Conservation (phyloP, 768 basidiomycete species). For the Tephrocybe rancida region DNA sequence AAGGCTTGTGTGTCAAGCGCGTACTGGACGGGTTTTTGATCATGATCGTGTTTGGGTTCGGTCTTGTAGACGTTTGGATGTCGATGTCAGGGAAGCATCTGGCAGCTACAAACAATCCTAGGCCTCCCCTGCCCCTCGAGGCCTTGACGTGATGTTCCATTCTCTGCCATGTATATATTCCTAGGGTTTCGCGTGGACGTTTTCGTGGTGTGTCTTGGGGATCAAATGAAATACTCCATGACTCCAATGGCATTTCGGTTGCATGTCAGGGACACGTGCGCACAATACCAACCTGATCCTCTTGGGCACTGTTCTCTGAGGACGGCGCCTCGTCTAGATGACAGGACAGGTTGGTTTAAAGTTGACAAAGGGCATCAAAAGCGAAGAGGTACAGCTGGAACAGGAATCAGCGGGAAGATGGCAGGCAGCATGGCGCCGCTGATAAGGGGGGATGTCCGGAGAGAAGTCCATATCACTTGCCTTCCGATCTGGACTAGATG, state of each 20-base stretch:
- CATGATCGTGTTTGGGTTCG: neutral
- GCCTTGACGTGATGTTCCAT: constrained; percentile 2
- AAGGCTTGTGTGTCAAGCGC: neutral
- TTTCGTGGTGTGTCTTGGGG: neutral
- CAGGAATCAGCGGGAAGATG: constrained; percentile 4
- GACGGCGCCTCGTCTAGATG: neutral
- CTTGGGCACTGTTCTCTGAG: too few relatives aligned
- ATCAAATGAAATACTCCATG: neutral
- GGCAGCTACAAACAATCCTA: constrained; percentile 8
- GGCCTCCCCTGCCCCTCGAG: neutral
- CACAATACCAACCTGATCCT: neutral
- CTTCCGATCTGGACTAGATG: constrained; percentile 25
- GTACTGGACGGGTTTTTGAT: neutral
- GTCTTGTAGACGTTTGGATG: neutral
- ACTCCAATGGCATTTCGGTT: neutral
- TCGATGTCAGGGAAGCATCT: constrained; percentile 12
- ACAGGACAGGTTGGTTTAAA: constrained; percentile 2
- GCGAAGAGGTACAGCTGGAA: constrained; percentile 4
- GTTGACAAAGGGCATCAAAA: constrained; percentile 14
- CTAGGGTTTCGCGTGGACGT: neutral
- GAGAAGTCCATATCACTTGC: constrained; percentile 8
- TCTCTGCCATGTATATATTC: neutral
- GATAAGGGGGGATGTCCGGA: constrained; percentile 31
- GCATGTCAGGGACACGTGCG: neutral
- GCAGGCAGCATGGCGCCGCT: constrained; percentile 25